Percentiles rank a stretch among this genome's conserved stretches.
Conservation (phyloP, 179 eudicot genomes). For the Silene noctiflora region DNA sequence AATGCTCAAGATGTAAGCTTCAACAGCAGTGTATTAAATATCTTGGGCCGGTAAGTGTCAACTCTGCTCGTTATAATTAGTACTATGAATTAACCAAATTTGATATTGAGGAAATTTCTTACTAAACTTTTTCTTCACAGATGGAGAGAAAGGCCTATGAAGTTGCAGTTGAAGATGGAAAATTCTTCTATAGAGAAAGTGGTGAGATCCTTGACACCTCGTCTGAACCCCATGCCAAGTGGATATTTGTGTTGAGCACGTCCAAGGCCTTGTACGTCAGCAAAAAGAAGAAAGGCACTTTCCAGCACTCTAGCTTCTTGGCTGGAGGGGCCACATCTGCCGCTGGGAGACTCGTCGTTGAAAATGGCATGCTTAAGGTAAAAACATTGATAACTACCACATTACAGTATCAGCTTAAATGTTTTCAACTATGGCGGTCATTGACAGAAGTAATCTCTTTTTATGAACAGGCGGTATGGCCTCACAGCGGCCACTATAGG, state of each 20-base stretch:
- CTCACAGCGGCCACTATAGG: slow-evolving; percentile 95
- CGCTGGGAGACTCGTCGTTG: slow-evolving; percentile 83
- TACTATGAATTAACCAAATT: neutral
- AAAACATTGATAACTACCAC: neutral
- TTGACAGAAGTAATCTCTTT: neutral
- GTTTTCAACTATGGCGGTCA: neutral
- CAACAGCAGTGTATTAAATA: slow-evolving; percentile 91
- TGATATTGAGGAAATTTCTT: neutral
- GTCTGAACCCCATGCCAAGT: slow-evolving; percentile 55
- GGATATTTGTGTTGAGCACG: slow-evolving; percentile 97
- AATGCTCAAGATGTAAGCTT: slow-evolving; percentile 70
- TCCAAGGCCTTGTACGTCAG: slow-evolving; percentile 71
- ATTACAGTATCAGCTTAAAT: neutral
- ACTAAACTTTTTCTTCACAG: slow-evolving; percentile 33
- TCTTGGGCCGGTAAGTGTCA: slow-evolving; percentile 77
- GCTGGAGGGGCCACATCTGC: slow-evolving; percentile 98
- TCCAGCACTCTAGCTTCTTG: slow-evolving; percentile 95
- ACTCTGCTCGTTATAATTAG: neutral
- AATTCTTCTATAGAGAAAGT: slow-evolving; percentile 49
- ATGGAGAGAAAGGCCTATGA: slow-evolving; percentile 85
- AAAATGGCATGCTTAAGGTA: slow-evolving; percentile 77
- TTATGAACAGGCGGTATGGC: slow-evolving; percentile 84
- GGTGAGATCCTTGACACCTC: slow-evolving; percentile 67
- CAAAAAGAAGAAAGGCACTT: slow-evolving; percentile 82
- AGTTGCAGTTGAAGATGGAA: slow-evolving; percentile 67